Percentiles rank a stretch among this genome's conserved stretches.
phyloP scores from a whole-genome alignment of 1,284 basidiomycete genomes.

The Tilletia setariae region DNA sequence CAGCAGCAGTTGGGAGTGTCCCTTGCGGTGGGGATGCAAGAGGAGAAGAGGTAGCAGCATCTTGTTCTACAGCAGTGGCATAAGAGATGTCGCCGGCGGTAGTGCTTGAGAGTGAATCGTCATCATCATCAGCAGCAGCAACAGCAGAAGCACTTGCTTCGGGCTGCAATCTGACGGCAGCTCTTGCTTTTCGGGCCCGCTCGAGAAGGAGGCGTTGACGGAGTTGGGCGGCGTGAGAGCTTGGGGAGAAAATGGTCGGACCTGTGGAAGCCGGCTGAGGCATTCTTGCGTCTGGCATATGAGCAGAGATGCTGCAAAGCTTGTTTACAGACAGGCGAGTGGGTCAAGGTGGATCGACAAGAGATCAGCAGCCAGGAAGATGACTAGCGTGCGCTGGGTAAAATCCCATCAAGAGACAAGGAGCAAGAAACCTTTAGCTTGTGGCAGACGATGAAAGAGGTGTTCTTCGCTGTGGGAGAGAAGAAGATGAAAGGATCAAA shows the following conservation, averaged over 20 bases:
- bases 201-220: background rate
- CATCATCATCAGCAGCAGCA: conserved; percentile 3
- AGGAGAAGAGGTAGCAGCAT: background rate
- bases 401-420: too few species aligned
- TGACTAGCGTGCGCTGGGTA: too few species aligned
- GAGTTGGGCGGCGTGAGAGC: background rate
- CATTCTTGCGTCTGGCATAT: background rate
- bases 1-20: background rate
- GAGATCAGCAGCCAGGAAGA: too few species aligned
- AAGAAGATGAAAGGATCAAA: too few species aligned
- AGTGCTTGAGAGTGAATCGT: background rate
- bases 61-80: background rate
- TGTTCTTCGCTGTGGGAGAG: too few species aligned
- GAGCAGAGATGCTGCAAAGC: too few species aligned
- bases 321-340: too few species aligned
- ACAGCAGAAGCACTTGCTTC: background rate
- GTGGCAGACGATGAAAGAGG: too few species aligned
- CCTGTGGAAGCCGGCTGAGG: too few species aligned
- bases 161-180: background rate
- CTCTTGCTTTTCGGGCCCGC: background rate
- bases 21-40: background rate
- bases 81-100: background rate
- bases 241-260: background rate
- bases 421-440: too few species aligned
- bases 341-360: too few species aligned